Evolutionary conservation across 805 yeast species (phyloP), one percentile per base, ranked within the genome.

Genomic region (Blastobotrys muscicola): DNA sequence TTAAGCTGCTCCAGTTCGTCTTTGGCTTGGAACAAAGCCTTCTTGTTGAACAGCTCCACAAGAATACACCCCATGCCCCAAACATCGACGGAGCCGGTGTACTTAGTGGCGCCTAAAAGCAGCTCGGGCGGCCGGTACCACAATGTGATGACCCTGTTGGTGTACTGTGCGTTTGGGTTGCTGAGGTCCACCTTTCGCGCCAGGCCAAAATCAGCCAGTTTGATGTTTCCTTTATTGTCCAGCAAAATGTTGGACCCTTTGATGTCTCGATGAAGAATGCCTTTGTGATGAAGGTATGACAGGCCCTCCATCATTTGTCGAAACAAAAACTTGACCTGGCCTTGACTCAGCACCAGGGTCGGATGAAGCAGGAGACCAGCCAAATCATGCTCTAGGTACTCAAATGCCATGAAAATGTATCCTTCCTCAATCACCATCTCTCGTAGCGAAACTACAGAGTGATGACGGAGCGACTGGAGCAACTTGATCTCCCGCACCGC

Each of bases 41-140:
- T 65, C 50, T 79, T 75, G 1, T 80, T 74, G 56, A 85, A 86
- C 33, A 92, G 61, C 60, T 92, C 97, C 23, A 86, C 73, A 47
- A 92, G 66, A 20, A 92, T 68, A 65, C 97, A 92, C 2, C 98
- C 98, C 48, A 86, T 80, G 0, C 97, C 96, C 98, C 98, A 92
- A 52, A 86, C 79, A 58, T 92, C 98, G 8, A 92, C 92, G 54
- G 85, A 95, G 34, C 86, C 66, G 0, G 89, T 92, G 62, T 92
- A 92, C 46, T 79, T 80, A 0, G 97, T 89, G 0, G 95, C 79
- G 1, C 98, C 98, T 45, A 92, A 63, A 33, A 92, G 66, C 29
- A 92, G 70, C 61, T 90, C 98, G 0, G 97, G 97, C 1, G 98
- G 98, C 46, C 98, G 74, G 61, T 92, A 90, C 98, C 98, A 92